phyloP scores from a whole-genome alignment of 2,329 filamentous ascomycete species.

The Hypocreales sp. region DNA sequence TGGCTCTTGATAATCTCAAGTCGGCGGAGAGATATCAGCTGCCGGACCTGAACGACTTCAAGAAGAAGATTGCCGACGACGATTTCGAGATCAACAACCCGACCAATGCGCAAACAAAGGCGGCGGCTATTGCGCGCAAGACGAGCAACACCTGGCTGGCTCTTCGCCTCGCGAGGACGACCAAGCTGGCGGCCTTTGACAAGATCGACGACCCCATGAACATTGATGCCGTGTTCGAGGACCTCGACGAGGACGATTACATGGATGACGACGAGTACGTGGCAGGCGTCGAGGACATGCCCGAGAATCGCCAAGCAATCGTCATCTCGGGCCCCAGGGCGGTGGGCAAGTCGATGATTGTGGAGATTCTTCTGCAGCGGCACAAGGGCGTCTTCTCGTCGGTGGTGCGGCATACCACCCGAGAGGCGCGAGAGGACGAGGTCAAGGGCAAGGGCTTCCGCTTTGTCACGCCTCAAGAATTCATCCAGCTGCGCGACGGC shows the following conservation, averaged over 20 bases:
- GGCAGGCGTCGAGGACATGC: conserved; percentile 20
- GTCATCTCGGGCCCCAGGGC: conserved; percentile 52
- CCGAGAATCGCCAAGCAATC: conserved; percentile 37
- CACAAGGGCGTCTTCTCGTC: conserved; percentile 50
- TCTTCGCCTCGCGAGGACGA: conserved; percentile 61
- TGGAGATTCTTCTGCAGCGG: conserved; percentile 45
- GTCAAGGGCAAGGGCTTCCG: conserved; percentile 34
- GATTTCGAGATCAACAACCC: conserved; percentile 82
- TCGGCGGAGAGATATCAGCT: conserved; percentile 46
- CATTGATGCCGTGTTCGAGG: conserved; percentile 40
- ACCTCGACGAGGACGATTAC: conserved; percentile 21
- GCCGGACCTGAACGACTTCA: conserved; percentile 56
- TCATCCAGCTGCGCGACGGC: conserved; percentile 41
- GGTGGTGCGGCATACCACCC: conserved; percentile 39
- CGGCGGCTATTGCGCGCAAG: conserved; percentile 50
- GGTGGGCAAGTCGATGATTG: conserved; percentile 46
- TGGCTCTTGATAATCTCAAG: conserved; percentile 55
- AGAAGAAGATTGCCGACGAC: conserved; percentile 58
- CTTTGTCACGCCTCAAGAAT: conserved; percentile 39
- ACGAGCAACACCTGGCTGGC: conserved; percentile 85
- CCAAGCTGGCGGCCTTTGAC: conserved; percentile 65
- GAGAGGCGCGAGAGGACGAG: conserved; percentile 32
- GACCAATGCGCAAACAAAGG: conserved; percentile 41
- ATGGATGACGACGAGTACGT: conserved; percentile 18
- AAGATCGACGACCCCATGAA: conserved; percentile 75